Evolutionary conservation across 192 early-diverging fungal species (phyloP), one percentile per base, ranked within the genome.

Genomic region (Chytriomyces sp.): DNA sequence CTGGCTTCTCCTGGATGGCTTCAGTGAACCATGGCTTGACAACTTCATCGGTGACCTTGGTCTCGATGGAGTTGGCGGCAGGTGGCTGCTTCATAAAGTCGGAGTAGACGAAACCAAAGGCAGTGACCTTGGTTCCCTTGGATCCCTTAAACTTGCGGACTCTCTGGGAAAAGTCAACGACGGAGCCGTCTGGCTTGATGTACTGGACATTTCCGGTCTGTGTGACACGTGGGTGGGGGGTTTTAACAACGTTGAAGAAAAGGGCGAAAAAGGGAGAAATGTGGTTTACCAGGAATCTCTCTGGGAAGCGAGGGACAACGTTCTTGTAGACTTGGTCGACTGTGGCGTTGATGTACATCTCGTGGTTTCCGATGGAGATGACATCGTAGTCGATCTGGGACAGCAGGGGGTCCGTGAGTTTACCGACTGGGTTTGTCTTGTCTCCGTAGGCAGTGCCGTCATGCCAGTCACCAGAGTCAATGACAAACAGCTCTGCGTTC

Each of bases 101-200:
- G 44, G 86, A 79, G 78, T 74, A 86, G 23, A 89, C 67, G 77
- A 85, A 89, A 47, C 86, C 86, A 23, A 86, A 86, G 45, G 83
- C 76, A 67, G 87, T 79, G 23, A 89, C 88, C n/a, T 85, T 84
- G 46, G 84, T 81, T 35, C 83, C 83, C 47, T 77, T 59, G 44
- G 75, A 61, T 28, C 86, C 85, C 60, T 44, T 64, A 45, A 82
- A 77, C 57, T 80, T 67, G 60, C 77, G 68, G 71, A 77, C 61
- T 48, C 75, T 85, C 50, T 82, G 20, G 82, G 86, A 28, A 82
- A 77, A 35, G 82, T 83, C 75, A 86, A 80, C 23, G 20, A 57
- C 20, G 53, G 53, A 57, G 53, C 53, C 53, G 20, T 57, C 53
- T n/a, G 53, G 16, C 13, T 57, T 57, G 16, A n/a, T 81, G 45